Evolutionary conservation across 2,329 filamentous ascomycete genomes (phyloP), one percentile per base, ranked within the genome.

Genomic region (Byssochlamys sp.): DNA sequence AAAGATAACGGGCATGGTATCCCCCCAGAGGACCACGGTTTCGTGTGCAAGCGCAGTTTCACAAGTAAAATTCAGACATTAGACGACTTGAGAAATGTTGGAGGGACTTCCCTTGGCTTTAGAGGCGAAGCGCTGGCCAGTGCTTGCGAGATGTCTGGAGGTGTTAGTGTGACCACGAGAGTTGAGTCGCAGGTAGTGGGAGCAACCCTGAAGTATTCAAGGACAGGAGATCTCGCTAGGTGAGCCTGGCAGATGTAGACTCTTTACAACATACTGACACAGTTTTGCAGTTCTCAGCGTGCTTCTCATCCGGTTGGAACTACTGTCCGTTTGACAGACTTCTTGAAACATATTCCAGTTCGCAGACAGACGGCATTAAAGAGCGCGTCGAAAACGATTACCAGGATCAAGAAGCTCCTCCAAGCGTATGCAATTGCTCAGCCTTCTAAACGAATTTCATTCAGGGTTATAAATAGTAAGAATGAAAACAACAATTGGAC

Each of bases 1-100:
- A 82, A 78, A 57, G 83, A 85, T 69, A 87, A 86, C 68, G 84
- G 85, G 6, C 77, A 80, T 63, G 84, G 85, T 2, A 84, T 88
- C 59, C 70, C 78, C 2, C 71, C 78, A 1, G 77, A 78, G 39
- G 84, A 87, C 67, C 75, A 83, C 49, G 65, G 70, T 1, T 63
- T 82, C 45, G 76, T 84, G 19, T 84, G 83, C 62, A 80, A 76
- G 61, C 77, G 80, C 54, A 77, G 82, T 60, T 85, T 77, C 63
- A 88, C 85, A 0, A 86, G 83, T 72, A 88, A 88, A 71, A 83
- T 87, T 53, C 71, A 75, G 48, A 77, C 79, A 26, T 73, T 83
- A 53, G 74, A 81, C 1, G 84, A 87, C 60, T 69, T 87, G 52
- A 75, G 70, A 57, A 72, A 74, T 25, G 67, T 86, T 19, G 82